Base-by-base conservation (phyloP, 306 rosid species). In the Quercus rubra region DNA sequence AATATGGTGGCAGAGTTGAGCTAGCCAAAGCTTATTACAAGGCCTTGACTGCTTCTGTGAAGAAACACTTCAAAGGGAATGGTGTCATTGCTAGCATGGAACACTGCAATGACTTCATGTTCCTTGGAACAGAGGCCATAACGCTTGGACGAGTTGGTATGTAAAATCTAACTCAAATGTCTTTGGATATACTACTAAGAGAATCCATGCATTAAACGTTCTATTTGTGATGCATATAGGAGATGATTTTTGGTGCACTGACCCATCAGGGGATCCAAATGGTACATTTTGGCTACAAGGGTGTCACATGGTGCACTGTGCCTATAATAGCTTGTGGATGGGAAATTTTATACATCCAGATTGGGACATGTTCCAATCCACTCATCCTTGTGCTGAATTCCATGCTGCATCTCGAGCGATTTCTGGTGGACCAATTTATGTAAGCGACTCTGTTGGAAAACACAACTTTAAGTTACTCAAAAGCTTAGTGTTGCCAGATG, bases 221-320 rank as follows among this genome's bases (percentile, higher is more conserved):
- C 11, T 54, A 2, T 10, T 8, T 55, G 23, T 4, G 15, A 73
- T 55, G 13, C n/a, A 20, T 52, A 27, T 23, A 91, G 94, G 97
- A n/a, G 97, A 91, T 79, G 97, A 93, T 85, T 91, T 93, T 63
- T 91, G 97, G 96, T 85, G 89, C 69, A 77, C 57, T 0, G 92
- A 93, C 70, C 86, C 93, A 0, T 78, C 88, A 0, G 97, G 91
- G 11, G 93, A 90, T 84, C 97, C 93, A 59, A 87, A 81, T 28
- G 93, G 96, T 1, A 72, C 89, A 19, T 91, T 79, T 77, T 93
- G 97, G 97, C 89, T 93, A 0, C 93, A 93, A 85, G 92, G 94
- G 14, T 91, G 97, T 87, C 96, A 93, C 85, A 85, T 88, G 93
- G 96, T 93, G 70, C 89, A 93, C 12, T 93, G 96, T 75, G 98